Base-by-base conservation (phyloP, 306 rosid species). In the Cicer arietinum region DNA sequence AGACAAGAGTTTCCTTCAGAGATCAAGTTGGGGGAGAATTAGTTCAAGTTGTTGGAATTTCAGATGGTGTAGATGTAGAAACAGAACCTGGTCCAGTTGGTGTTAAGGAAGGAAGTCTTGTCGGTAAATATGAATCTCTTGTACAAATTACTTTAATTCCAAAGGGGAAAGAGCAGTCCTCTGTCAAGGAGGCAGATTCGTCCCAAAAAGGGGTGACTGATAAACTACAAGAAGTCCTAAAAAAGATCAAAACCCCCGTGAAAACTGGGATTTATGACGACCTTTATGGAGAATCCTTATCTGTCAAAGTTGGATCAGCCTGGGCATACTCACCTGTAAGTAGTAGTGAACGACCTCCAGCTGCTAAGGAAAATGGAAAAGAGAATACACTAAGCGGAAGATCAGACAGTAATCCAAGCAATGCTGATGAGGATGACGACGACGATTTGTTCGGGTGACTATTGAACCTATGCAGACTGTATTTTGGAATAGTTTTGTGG, bases 81-180 rank as follows among this genome's bases (percentile, higher is more conserved):
- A 92, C 96, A 47, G 97, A 94, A 80, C 97, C 96, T 52, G 99
- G 99, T 75, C 99, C 97, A 13, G 67, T 94, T 14, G 99, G 95
- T 52, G 96, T 94, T 57, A 92, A 92, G 86, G 99, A 94, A 86
- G 99, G 99, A 81, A 92, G 96, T 86, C 88, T 94, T 40, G 99
- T 94, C 12, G 97, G 99, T 73, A 92, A 94, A 85, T 94, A 94
- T 13, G 99, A 90, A 80, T 88, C 96, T 75, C 95, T 94, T 80
- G 93, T 94, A 77, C 99, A 90, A 86, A 71, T 69, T 77, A 94
- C 95, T 37, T 91, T 94, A 54, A 89, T 94, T 82, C 99, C 99
- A 54, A 94, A 85, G 83, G 96, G 97, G 62, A 90, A 92, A 88
- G 96, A 86, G 75, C 97, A 81, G 76, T 81, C 85, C 80, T 74